Percentiles rank a stretch among this genome's conserved stretches.
Evolutionary conservation across 176 grass and related monocot genomes (phyloP).

Genomic region (Oryza officinalis): DNA sequence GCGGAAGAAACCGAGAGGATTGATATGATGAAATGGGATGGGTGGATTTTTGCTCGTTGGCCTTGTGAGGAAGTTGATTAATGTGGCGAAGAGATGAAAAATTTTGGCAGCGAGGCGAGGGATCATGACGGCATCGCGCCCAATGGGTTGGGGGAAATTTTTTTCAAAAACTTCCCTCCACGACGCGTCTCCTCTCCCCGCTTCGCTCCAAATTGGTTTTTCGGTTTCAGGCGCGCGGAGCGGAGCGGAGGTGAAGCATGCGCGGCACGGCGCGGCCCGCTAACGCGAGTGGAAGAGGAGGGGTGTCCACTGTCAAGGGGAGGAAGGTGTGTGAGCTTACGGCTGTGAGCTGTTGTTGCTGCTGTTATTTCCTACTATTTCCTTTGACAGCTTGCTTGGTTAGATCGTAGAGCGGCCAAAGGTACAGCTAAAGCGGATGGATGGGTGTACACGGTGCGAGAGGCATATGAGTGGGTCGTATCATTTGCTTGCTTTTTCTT

Average conservation of each 20-base stretch:
- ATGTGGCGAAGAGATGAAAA: not conserved
- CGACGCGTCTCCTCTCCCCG: not conserved
- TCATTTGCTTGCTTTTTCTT: too few species aligned
- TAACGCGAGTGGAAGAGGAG: not conserved
- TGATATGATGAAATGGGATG: not conserved
- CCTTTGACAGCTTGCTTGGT: too few species aligned
- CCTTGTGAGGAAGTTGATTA: not conserved
- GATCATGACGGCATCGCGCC: not conserved
- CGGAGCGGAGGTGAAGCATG: too few species aligned
- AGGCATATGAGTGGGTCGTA: too few species aligned
- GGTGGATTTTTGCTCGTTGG: not conserved
- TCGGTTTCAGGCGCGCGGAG: not conserved
- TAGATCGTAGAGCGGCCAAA: too few species aligned
- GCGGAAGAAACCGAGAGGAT: not conserved
- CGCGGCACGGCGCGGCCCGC: too few species aligned
- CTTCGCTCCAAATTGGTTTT: not conserved
- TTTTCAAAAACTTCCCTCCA: slow-evolving; percentile 11
- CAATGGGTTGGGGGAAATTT: not conserved
- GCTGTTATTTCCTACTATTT: too few species aligned
- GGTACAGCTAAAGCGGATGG: too few species aligned
- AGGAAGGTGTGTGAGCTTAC: too few species aligned
- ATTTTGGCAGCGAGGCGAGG: not conserved
- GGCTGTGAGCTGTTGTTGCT: not conserved
- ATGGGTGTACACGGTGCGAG: too few species aligned
- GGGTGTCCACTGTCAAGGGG: too few species aligned